A percentile compares a stretch with the other conserved stretches of the same genome.
These are phyloP conservation scores for Fomitopsis schrenkii DNA, from an alignment of 1,284 basidiomycete genomes.

Conservation along the genomic window DNA sequence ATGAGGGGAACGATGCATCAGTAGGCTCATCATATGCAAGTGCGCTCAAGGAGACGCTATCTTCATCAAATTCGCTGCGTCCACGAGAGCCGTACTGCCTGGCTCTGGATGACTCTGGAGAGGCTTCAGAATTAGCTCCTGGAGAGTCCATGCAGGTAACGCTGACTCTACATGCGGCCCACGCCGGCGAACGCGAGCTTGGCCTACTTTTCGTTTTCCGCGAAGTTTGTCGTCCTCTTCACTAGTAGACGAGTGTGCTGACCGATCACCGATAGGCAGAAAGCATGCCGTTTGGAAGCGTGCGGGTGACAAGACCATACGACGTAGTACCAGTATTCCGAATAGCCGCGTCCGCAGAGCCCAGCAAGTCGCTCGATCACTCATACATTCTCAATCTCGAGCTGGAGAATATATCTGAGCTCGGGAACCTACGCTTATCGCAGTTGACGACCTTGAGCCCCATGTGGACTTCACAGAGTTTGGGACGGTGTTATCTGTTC, in stretches of 20 bases:
- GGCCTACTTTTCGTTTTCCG: slow-evolving; percentile 65
- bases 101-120: slow-evolving; percentile 32
- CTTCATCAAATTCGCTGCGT: slow-evolving; percentile 52
- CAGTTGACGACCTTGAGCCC: slow-evolving; percentile 64
- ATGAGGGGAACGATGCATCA: slow-evolving; percentile 13
- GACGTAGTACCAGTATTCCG: slow-evolving; percentile 56
- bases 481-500: slow-evolving; percentile 37
- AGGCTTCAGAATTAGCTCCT: slow-evolving; percentile 36
- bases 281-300: slow-evolving; percentile 47
- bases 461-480: slow-evolving; percentile 49
- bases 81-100: slow-evolving; percentile 44
- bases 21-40: slow-evolving; percentile 11
- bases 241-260: not conserved
- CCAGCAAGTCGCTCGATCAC: slow-evolving; percentile 44
- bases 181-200: slow-evolving; percentile 46
- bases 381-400: slow-evolving; percentile 57
- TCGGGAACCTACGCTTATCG: slow-evolving; percentile 41
- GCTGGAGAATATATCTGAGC: slow-evolving; percentile 45
- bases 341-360: slow-evolving; percentile 42
- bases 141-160: slow-evolving; percentile 46
- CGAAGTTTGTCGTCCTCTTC: slow-evolving; percentile 43
- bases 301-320: slow-evolving; percentile 51
- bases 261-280: slow-evolving; percentile 33
- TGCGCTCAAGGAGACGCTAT: slow-evolving; percentile 32
- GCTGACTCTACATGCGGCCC: slow-evolving; percentile 49